Evolutionary conservation across 495 filamentous ascomycete genomes (phyloP), one percentile per base, ranked within the genome.

Genomic region (Penicillium egyptiacum): DNA sequence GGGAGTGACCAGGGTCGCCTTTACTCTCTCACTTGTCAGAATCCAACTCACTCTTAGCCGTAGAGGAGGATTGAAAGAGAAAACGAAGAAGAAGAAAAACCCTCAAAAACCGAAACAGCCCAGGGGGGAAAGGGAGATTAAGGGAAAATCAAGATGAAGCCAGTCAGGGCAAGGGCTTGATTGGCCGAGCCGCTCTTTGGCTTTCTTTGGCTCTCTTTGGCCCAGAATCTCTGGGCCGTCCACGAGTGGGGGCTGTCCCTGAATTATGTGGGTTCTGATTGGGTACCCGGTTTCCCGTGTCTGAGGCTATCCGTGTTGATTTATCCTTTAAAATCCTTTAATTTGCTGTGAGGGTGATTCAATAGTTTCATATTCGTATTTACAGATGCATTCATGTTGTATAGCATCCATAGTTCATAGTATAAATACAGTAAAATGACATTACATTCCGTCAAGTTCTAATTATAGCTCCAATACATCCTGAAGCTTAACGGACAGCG

Each of bases 61-160:
- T 47, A 30, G 25, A 47, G 44, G 20, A 28, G 23, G 43, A 47
- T 47, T 47, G 44, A 28, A 40, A 42, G 23, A 42, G 26, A 42
- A 12, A 30, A 14, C 43, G 28, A 59, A 58, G 39, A 44, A 57
- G 25, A 56, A 56, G 17, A 20, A 37, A 31, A 23, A 64, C 42
- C 33, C 40, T 43, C 41, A 62, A 55, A 57, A 61, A 64, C 48
- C 48, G 37, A 45, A 22, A 56, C 44, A 56, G n/a, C 35, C 35
- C 40, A 50, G 47, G 51, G 42, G 51, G 42, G 42, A 43, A 39
- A 49, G 52, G 47, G 44, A 60, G 30, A 46, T 56, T 58, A 49
- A 44, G 46, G 42, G 28, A 61, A 63, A 47, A 44, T 12, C 19
- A 30, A 17, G 41, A 31, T 31, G 25, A 63, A 53, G 53, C 54